Evolutionary conservation across 768 basidiomycete genomes (phyloP).

Genomic region (Panellus pusillus): DNA sequence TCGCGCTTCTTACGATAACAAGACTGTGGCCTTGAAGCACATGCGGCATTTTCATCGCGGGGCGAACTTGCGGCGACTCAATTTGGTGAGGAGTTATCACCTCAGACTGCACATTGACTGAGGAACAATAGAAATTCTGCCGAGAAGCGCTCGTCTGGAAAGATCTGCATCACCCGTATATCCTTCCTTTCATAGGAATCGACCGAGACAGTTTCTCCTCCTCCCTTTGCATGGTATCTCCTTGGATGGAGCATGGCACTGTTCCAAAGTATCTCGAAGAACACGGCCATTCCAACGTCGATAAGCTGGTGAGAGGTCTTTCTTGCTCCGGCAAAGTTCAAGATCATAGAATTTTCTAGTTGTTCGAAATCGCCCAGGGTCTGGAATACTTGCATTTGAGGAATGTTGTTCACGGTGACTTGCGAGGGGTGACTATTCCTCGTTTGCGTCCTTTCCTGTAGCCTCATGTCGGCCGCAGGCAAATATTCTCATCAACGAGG

Average conservation of each 20-base stretch:
- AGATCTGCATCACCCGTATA: slow-evolving; percentile 1
- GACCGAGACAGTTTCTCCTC: neutral
- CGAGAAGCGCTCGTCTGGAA: slow-evolving; percentile 1
- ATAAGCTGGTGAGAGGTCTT: neutral
- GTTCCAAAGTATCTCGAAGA: slow-evolving; percentile 14
- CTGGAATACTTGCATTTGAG: neutral
- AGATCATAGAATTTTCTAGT: too few species aligned
- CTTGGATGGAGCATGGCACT: slow-evolving; percentile 7
- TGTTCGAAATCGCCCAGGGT: neutral
- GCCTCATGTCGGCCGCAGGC: neutral
- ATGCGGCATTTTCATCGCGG: neutral
- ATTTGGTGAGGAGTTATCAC: neutral
- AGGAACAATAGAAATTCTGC: neutral
- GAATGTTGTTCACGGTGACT: slow-evolving; percentile 1
- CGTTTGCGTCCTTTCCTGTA: neutral
- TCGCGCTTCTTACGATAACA: neutral
- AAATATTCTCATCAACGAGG: slow-evolving; percentile 3
- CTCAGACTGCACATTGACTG: neutral
- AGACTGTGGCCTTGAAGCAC: slow-evolving; percentile 1
- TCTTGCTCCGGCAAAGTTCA: too few species aligned
- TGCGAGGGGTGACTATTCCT: neutral
- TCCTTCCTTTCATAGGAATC: slow-evolving; percentile 6
- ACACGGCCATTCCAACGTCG: neutral
- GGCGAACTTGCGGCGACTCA: neutral
- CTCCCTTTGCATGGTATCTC: slow-evolving; percentile 2